phyloP scores from a whole-genome alignment of 2,329 filamentous ascomycete species.

The Epichloe gansuensis region DNA sequence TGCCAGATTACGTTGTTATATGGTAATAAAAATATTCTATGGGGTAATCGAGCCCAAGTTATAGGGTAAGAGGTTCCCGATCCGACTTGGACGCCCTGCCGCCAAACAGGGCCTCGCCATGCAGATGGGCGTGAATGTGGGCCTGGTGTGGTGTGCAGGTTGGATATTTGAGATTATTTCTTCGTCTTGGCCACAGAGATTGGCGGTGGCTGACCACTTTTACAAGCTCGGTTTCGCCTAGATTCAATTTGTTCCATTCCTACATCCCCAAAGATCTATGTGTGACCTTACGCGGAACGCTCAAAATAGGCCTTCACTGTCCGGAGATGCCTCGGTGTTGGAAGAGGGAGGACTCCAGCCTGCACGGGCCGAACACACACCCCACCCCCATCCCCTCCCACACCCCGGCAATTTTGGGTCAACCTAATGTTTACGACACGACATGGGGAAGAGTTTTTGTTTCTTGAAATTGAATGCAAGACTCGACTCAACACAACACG shows the following conservation, averaged over 20 bases:
- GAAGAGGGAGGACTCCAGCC: no score
- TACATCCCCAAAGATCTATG: neutral
- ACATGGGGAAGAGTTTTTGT: neutral
- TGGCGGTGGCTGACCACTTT: neutral
- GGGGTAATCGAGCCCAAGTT: slow-evolving; percentile 9
- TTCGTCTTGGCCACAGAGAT: neutral
- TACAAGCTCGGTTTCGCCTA: neutral
- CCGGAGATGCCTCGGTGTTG: slow-evolving; percentile 4
- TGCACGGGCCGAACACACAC: no score
- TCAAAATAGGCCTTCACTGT: neutral
- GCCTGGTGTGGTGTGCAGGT: neutral
- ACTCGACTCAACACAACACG: neutral
- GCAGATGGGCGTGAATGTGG: neutral
- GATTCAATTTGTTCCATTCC: neutral
- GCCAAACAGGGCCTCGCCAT: neutral
- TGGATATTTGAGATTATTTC: no score
- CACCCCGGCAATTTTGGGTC: no score
- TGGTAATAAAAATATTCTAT: slow-evolving; percentile 15
- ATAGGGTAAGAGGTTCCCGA: slow-evolving; percentile 10
- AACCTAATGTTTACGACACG: no score
- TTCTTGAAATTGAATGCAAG: neutral
- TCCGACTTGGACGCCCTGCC: neutral
- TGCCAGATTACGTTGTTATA: slow-evolving; percentile 18
- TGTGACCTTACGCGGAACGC: neutral
- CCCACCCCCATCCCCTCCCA: no score